These are phyloP conservation scores for Pneumocystis carinii DNA, from an alignment of 1,139 yeast genomes.

Conservation along the genomic window DNA sequence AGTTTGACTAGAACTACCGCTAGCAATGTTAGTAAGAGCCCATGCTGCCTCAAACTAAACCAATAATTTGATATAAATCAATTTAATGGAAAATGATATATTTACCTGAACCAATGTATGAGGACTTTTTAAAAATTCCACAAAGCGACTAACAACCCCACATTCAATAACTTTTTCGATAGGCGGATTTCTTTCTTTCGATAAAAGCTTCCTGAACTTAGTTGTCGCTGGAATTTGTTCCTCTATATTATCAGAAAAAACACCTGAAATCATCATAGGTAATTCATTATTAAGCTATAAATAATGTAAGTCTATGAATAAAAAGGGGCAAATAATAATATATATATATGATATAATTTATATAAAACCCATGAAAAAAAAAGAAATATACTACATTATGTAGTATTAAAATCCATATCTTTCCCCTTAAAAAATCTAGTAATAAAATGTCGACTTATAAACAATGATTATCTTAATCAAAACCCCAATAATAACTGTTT, in stretches of 20 bases:
- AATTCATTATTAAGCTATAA: constrained; percentile 42
- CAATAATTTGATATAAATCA: neutral
- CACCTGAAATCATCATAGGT: constrained; percentile 73
- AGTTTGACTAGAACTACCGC: constrained; percentile 87
- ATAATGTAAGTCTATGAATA: neutral
- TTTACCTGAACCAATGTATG: constrained; percentile 61
- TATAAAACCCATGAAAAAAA: no score
- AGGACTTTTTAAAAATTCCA: constrained; percentile 63
- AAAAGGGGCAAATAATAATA: no score
- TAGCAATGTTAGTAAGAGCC: constrained; percentile 96
- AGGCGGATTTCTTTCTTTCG: constrained; percentile 96
- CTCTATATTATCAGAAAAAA: constrained; percentile 63
- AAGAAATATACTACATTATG: neutral
- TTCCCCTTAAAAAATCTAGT: no score
- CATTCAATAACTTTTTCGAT: constrained; percentile 82
- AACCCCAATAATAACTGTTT: neutral
- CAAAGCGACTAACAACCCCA: constrained; percentile 85
- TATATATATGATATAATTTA: no score
- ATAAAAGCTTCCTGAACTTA: constrained; percentile 80
- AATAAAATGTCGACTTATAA: no score
- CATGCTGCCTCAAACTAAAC: constrained; percentile 77
- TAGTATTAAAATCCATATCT: no score
- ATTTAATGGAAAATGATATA: neutral
- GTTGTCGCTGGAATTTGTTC: constrained; percentile 78
- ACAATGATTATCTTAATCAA: no score